Evolutionary conservation across 768 basidiomycete species (phyloP), one percentile per base, ranked within the genome.

Genomic region (Boletus rufocinnamomeus): DNA sequence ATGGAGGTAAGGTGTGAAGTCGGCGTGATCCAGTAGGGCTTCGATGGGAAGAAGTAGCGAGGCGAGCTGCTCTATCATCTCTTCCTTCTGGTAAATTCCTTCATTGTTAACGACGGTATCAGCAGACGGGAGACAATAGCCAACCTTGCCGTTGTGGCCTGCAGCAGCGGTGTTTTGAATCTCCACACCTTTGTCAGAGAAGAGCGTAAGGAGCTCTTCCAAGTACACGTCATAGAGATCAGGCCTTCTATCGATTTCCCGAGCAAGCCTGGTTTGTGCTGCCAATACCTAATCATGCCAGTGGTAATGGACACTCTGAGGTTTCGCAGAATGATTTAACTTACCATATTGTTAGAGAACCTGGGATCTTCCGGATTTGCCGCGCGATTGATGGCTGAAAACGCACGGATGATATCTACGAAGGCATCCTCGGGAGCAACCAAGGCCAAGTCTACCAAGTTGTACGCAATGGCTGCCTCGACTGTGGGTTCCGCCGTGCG

Each of bases 31-130:
- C 25, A 99, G 80, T 25, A 97, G 81, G 1, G 92, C 88, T 67
- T 96, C 94, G 56, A 99, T 93, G 2, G 95, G 93, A 25, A 97
- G 84, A 37, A 98, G 77, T 8, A 98, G 82, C 3, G 93, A 93
- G 1, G 88, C 90, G 8, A 98, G 80, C 64, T 95, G 91, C 59
- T 89, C 88, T 37, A 92, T 83, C 85, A 95, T 87, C 58, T 90
- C 88, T 53, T 91, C 90, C 16, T 82, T 86, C 88, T 92, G 57
- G 28, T 5, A 6, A 37, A 40, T 54, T 17, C 27, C 25, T 45
- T 44, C 49, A 9, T 57, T 41, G 48, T 65, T 32, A 63, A 58
- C 27, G 28, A 55, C 16, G 47, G 21, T 30, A 50, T 43, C 47
- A 52, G 51, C 16, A 52, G 21, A 57, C 55, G 16, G 41, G 32